Evolutionary conservation across 352 stramenopile species (phyloP), one percentile per base, ranked within the genome.

Genomic region (Phytophthora kernoviae): DNA sequence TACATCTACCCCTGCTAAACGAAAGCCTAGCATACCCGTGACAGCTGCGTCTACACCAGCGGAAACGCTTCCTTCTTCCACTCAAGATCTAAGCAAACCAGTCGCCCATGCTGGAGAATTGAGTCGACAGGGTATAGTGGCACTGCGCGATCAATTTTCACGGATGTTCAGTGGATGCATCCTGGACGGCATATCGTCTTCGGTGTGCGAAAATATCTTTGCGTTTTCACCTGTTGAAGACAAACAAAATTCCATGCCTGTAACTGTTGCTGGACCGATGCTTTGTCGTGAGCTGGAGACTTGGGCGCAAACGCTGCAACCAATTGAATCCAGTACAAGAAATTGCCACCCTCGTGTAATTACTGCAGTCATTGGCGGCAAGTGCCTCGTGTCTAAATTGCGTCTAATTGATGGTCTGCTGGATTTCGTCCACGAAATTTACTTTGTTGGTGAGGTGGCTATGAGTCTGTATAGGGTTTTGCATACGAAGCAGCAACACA

Each of bases 331-430:
- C 30, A 14, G n/a, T n/a, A n/a, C n/a, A n/a, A n/a, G 18, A 1
- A 47, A 9, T 46, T 11, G 26, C 21, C 17, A 18, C 20, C 18
- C 36, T 6, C 42, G 20, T 21, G 18, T 26, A 0, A 64, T 75
- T 9, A 77, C 62, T 30, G 82, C 77, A 17, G 53, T 92, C 4
- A 48, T 94, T 22, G 84, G 84, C 12, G 84, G 84, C 4, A 77
- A 69, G 26, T 51, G 62, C 21, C 33, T 91, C 43, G 66, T 81
- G 27, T 40, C 52, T 1, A 92, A 94, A 46, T 36, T 94, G 27
- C 81, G 79, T 0, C 30, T 94, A 12, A 77, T 94, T 46, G 80
- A 94, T 53, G 66, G 70, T 9, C 41, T 94, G 34, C 20, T 94
- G 3, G 79, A 94, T 39, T 48, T 78, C 15, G 81, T 65, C 0